Evolutionary conservation across 2,329 filamentous ascomycete genomes (phyloP), one percentile per base, ranked within the genome.

Genomic region (Pestalotiopsis sp.): DNA sequence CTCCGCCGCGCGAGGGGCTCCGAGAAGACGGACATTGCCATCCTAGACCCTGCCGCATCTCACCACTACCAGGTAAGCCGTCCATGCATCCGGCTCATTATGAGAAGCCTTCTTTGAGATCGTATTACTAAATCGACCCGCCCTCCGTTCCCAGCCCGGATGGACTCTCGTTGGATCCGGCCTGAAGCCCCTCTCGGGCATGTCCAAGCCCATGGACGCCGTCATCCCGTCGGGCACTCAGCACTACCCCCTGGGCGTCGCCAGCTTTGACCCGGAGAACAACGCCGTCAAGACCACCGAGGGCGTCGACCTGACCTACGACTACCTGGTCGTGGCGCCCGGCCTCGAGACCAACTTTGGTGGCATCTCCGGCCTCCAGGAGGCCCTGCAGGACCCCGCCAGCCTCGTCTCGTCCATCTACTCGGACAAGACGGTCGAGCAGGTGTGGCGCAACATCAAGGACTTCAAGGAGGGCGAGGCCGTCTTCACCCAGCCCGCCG

Each of bases 1-100:
- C 85, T 93, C 3, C 84, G 92, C 56, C 71, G 72, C 17, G 70
- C 72, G 20, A 66, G 68, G 4, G 70, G 71, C 40, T 73, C 78
- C 30, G 73, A 74, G 20, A 76, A 75, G 67, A 74, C 75, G 44
- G 78, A 79, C 38, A 76, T 80, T 58, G 78, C 78, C 65, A 78
- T 80, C 67, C 65, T 80, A 24, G 78, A 80, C 67, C 77, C 78
- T 24, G 77, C 78, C 20, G 68, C 71, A 63, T 70, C 70, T 30
- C 78, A 80, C 68, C 77, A 79, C 70, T 80, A 80, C 69, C 76
- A 77, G 66, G 75, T 75, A 44, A 55, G 40, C 35, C 30, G 30
- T 35, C 30, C 30, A 64, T 58, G 44, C 9, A 38, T 24, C 24
- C 5, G 11, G 26, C 17, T 20, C 48, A 39, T 9, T n/a, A 38